Percentiles rank a stretch among this genome's conserved stretches.
Evolutionary conservation across 106 monocot species (phyloP).

Genomic region (Dendrobium huoshanense): DNA sequence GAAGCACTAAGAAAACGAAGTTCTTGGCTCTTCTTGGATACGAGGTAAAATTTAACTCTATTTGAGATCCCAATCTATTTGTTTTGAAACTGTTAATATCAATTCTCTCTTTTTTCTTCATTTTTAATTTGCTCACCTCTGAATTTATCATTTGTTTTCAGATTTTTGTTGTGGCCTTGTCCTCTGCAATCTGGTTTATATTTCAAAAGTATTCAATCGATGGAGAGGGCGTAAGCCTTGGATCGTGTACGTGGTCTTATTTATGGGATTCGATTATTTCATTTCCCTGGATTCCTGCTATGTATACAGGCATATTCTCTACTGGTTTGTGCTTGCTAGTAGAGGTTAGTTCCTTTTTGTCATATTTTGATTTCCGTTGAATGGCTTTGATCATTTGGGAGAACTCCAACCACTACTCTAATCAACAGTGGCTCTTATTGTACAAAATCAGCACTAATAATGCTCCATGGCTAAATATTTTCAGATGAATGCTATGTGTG

Average conservation of each 20-base stretch:
- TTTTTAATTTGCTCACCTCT: slow-evolving; percentile 3
- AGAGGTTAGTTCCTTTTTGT: slow-evolving; percentile 38
- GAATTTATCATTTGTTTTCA: slow-evolving; percentile 17
- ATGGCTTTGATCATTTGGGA: background rate
- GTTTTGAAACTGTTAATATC: too few species aligned
- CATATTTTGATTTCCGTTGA: background rate
- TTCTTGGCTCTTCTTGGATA: slow-evolving; percentile 70
- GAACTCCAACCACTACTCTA: background rate
- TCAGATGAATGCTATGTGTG: slow-evolving; percentile 80
- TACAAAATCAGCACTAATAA: background rate
- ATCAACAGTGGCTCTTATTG: background rate
- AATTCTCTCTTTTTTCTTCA: too few species aligned
- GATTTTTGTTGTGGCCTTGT: slow-evolving; percentile 58
- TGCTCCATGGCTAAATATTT: background rate
- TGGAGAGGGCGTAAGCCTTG: slow-evolving; percentile 12
- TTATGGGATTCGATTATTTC: slow-evolving; percentile 39
- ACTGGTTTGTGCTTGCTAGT: slow-evolving; percentile 74
- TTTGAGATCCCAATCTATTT: background rate
- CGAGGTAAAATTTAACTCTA: slow-evolving; percentile 32
- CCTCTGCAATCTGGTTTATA: slow-evolving; percentile 54
- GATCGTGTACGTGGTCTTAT: slow-evolving; percentile 23
- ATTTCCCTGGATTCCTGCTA: slow-evolving; percentile 93
- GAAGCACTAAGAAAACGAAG: slow-evolving; percentile 57
- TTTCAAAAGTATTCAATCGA: slow-evolving; percentile 19
- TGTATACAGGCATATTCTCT: slow-evolving; percentile 86